A percentile compares a stretch with the other conserved stretches of the same genome.
Evolutionary conservation across 768 basidiomycete species (phyloP).

Genomic region (Trametes elegans): DNA sequence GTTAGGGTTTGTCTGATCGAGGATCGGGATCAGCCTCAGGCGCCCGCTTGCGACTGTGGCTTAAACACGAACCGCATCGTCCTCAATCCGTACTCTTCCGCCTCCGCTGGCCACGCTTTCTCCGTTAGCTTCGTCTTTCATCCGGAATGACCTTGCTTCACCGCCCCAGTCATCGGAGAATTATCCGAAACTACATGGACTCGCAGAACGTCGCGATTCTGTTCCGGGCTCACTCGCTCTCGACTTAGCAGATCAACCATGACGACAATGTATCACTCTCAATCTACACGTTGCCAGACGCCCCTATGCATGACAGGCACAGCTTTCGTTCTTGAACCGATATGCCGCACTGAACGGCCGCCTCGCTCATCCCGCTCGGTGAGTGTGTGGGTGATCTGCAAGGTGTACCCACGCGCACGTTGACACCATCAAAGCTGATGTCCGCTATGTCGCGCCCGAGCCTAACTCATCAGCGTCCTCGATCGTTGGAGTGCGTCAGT

Average conservation of each 20-base stretch:
- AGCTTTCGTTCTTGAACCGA: neutral
- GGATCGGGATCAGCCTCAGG: constrained; percentile 5
- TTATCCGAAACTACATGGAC: too few relatives aligned
- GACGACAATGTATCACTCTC: too few relatives aligned
- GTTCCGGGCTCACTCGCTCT: too few relatives aligned
- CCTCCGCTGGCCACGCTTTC: neutral
- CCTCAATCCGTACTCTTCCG: neutral
- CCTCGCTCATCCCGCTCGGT: neutral
- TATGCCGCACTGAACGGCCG: neutral
- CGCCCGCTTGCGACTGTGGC: neutral
- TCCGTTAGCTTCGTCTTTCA: neutral
- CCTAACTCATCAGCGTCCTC: neutral
- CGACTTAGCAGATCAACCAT: neutral
- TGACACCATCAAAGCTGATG: constrained; percentile 4
- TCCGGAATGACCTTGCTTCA: neutral
- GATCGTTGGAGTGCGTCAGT: neutral
- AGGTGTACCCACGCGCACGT: neutral
- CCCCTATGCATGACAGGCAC: too few relatives aligned
- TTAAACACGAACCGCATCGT: neutral
- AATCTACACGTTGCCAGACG: too few relatives aligned
- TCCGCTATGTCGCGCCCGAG: neutral
- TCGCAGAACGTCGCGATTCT: too few relatives aligned
- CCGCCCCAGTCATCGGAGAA: too few relatives aligned
- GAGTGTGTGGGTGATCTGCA: neutral
- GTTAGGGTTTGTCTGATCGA: constrained; percentile 7